Conservation (phyloP, 108 stramenopile species). For the Discostella stelligeroides region DNA sequence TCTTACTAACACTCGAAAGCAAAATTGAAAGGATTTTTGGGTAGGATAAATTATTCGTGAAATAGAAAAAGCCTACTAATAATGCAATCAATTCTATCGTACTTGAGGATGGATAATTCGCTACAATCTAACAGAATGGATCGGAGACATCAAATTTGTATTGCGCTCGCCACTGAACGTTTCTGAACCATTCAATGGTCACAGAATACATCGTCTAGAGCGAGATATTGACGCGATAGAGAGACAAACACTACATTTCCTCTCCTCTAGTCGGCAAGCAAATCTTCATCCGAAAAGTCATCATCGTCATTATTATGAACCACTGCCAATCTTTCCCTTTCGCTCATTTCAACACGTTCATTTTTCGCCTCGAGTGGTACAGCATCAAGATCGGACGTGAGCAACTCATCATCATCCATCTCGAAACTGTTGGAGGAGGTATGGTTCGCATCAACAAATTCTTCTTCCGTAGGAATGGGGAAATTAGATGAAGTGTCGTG, state of each 20-base stretch:
- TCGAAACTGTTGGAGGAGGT: constrained; percentile 16
- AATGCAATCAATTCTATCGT: neutral
- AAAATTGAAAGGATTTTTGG: neutral
- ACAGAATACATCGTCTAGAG: neutral
- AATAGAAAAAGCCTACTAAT: neutral
- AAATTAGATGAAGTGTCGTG: neutral
- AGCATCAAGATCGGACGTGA: constrained; percentile 23
- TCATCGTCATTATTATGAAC: constrained; percentile 9
- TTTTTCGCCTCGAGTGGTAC: neutral
- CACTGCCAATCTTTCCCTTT: neutral
- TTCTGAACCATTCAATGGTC: constrained; percentile 6
- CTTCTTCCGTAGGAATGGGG: neutral
- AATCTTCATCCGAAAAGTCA: constrained; percentile 22
- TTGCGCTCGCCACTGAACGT: neutral
- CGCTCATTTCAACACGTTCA: constrained; percentile 3
- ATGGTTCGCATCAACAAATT: neutral
- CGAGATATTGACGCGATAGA: neutral
- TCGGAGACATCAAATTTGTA: no score
- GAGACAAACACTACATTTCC: no score
- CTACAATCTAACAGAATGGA: no score
- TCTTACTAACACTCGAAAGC: constrained; percentile 5
- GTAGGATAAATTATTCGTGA: neutral
- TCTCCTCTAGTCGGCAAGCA: constrained; percentile 4
- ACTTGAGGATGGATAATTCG: no score
- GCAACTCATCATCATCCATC: constrained; percentile 34